These are phyloP conservation scores for Pythium plurisporium DNA, from an alignment of 352 stramenopile species.

Conservation along the genomic window DNA sequence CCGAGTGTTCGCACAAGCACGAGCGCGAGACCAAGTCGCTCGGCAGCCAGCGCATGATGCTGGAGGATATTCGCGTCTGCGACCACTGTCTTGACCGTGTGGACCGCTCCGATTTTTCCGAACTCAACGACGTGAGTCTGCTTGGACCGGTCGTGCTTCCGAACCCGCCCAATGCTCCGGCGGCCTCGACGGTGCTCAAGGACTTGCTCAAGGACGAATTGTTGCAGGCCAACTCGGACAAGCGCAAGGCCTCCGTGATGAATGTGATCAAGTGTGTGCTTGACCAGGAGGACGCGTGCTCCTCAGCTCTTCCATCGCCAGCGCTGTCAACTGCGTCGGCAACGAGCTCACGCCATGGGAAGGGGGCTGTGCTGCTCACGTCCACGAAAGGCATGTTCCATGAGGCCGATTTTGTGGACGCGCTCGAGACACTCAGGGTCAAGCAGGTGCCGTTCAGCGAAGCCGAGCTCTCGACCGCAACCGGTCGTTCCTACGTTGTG, in stretches of 20 bases:
- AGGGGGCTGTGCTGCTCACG: not conserved
- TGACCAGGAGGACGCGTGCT: constrained; percentile 23
- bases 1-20: constrained; percentile 6
- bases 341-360: not conserved
- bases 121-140: constrained; percentile 1
- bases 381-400: not conserved
- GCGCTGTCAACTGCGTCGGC: not conserved
- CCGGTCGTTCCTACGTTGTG: not conserved
- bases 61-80: constrained; percentile 11
- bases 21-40: constrained; percentile 6
- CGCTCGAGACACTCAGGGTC: constrained; percentile 10
- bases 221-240: too few relatives aligned
- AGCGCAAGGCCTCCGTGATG: constrained; percentile 36
- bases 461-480: not conserved
- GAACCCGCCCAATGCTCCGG: not conserved
- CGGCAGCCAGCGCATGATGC: not conserved
- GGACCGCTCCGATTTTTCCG: constrained; percentile 5
- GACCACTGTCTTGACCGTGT: constrained; percentile 8
- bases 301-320: not conserved
- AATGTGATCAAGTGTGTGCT: constrained; percentile 47
- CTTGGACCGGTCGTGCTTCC: not conserved
- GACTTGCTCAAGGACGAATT: constrained; percentile 2
- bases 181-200: constrained; percentile 6
- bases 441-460: not conserved
- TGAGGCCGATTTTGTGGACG: constrained; percentile 10